Evolutionary conservation across 2,329 filamentous ascomycete species (phyloP), one percentile per base, ranked within the genome.

Genomic region (Mycosphaerelloides madeirae): DNA sequence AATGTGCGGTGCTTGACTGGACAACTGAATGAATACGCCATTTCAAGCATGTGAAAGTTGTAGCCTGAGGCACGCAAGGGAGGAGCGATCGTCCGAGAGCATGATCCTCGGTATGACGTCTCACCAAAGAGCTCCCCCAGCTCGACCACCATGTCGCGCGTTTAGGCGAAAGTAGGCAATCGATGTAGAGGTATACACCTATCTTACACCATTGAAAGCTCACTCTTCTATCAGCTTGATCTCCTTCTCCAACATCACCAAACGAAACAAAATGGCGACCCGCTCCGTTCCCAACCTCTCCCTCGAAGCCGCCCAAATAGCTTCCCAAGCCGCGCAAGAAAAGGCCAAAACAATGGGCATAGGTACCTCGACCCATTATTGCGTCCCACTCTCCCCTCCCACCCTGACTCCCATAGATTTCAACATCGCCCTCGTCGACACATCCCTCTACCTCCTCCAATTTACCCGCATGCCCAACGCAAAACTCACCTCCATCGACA

Each of bases 401-500:
- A 9, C 22, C 22, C 6, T 25, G 6, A 9, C 22, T 9, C 22
- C 6, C 5, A 25, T 9, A 74, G 73, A 73, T 48, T 64, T 66
- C 58, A 75, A 75, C 64, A 75, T 75, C 46, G 72, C 72, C 45
- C 60, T 75, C 44, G 66, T 73, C 44, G 72, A 75, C 56, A 54
- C 62, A 22, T 64, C 67, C 22, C 65, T 68, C 29, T 69, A 74
- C 44, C 67, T 75, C 32, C 61, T 74, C 28, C 66, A 68, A 52
- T 75, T 75, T 58, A 60, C 59, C 14, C 69, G 72, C 54, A 73
- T 74, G 69, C 70, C 72, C 51, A 65, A 62, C 46, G 71, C 71
- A 15, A 75, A 74, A 50, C 54, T 73, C 12, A 74, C 71, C n/a
- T 70, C 77, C 3, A 76, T 82, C 51, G 77, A 78, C 61, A 75